phyloP scores from a whole-genome alignment of 176 grass and related monocot species.

The Puccinellia tenuiflora region DNA sequence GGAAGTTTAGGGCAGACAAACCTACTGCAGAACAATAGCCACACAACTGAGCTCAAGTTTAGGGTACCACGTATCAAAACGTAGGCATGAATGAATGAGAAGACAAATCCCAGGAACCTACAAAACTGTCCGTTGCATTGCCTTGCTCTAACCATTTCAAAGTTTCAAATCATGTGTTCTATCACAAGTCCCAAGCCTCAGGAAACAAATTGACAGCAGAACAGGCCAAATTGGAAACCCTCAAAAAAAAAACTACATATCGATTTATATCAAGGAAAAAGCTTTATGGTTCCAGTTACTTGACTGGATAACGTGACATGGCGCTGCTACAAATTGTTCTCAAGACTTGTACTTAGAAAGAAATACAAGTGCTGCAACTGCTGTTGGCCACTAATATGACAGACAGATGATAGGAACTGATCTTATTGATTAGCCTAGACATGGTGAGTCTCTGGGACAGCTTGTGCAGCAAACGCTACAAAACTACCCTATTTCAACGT shows the following conservation, averaged over 20 bases:
- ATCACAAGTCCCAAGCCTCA: background rate
- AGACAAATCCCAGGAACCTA: slow-evolving; percentile 22
- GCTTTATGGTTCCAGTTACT: background rate
- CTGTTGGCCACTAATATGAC: background rate
- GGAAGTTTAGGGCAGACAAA: background rate
- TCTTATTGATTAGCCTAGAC: slow-evolving; percentile 25
- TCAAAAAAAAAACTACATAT: background rate
- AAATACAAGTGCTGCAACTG: slow-evolving; percentile 6
- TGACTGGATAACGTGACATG: background rate
- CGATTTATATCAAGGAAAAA: background rate
- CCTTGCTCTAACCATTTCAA: background rate
- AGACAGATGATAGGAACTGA: background rate
- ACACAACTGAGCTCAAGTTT: background rate
- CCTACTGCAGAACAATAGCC: background rate
- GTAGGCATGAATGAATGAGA: background rate
- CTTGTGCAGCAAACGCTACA: background rate
- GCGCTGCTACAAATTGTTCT: background rate
- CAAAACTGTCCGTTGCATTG: slow-evolving; percentile 1
- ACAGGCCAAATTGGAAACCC: background rate
- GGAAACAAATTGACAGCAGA: background rate
- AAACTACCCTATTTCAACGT: slow-evolving; percentile 36
- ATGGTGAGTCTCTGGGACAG: background rate
- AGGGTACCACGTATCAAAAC: background rate
- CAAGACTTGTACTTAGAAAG: background rate
- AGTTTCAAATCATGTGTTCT: background rate